Conservation (phyloP, 441 rosid species). For the Flueggea neowawraea region DNA sequence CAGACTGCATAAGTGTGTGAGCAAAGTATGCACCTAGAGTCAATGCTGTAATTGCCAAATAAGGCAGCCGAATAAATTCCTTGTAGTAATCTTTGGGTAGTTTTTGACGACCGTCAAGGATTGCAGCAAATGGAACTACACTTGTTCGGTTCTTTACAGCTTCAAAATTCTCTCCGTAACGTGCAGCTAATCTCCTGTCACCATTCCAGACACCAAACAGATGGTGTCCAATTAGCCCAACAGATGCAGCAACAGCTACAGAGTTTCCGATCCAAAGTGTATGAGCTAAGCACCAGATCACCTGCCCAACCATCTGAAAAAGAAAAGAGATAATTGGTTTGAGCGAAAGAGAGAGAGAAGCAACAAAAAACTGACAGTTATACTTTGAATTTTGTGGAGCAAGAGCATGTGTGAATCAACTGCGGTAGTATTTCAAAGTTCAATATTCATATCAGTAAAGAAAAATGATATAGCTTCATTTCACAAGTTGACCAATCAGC, state of each 20-base stretch:
- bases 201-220: constrained; percentile 93
- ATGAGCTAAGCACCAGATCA: constrained; percentile 92
- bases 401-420: too few relatives aligned
- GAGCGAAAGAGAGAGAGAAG: not conserved
- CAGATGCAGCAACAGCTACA: constrained; percentile 70
- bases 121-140: constrained; percentile 78
- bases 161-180: constrained; percentile 75
- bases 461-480: too few relatives aligned
- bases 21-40: constrained; percentile 75
- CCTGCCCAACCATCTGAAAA: constrained; percentile 92
- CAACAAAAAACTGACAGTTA: not conserved
- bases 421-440: too few relatives aligned
- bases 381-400: too few relatives aligned
- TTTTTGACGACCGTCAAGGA: constrained; percentile 76
- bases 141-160: constrained; percentile 73
- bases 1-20: constrained; percentile 87
- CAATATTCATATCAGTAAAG: too few relatives aligned
- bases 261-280: constrained; percentile 87
- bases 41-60: constrained; percentile 68
- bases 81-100: constrained; percentile 76
- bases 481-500: too few relatives aligned
- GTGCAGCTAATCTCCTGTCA: constrained; percentile 63
- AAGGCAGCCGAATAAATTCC: constrained; percentile 78
- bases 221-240: constrained; percentile 87
- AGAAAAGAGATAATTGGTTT: not conserved